Evolutionary conservation across 2,329 filamentous ascomycete species (phyloP).

Genomic region (Fusarium sp.): DNA sequence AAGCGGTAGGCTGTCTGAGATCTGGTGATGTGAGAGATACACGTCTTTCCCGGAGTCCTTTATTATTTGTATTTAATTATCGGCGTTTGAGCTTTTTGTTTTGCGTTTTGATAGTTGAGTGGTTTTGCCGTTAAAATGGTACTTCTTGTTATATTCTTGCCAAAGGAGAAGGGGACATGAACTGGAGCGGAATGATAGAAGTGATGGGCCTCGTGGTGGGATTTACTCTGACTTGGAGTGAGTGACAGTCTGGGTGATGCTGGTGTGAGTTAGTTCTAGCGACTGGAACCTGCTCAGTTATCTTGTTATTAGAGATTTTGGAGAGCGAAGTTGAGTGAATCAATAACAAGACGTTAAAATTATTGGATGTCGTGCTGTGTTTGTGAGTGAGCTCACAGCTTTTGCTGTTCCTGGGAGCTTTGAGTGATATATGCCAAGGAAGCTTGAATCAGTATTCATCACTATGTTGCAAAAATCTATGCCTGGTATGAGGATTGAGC

Average conservation of each 20-base stretch:
- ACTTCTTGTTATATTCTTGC: constrained; percentile 26
- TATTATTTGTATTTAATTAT: constrained; percentile 45
- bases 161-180: constrained; percentile 1
- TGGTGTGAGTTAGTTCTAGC: background rate
- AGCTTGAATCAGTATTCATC: background rate
- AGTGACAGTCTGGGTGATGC: constrained; percentile 9
- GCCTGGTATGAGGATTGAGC: background rate
- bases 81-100: constrained; percentile 37
- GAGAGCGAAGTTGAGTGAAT: constrained; percentile 37
- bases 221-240: constrained; percentile 13
- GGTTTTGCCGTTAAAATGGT: constrained; percentile 21
- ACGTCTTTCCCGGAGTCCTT: constrained; percentile 26
- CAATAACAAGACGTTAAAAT: constrained; percentile 38
- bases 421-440: background rate
- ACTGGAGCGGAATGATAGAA: constrained; percentile 28
- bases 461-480: background rate
- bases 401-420: background rate
- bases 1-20: constrained; percentile 23
- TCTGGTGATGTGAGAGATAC: constrained; percentile 17
- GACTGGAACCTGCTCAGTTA: constrained; percentile 21
- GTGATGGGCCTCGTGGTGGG: constrained; percentile 13
- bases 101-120: constrained; percentile 13
- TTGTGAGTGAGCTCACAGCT: background rate
- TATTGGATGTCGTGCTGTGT: background rate
- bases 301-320: constrained; percentile 34